Evolutionary conservation across 805 yeast species (phyloP).

Genomic region (Candida nanaspora): DNA sequence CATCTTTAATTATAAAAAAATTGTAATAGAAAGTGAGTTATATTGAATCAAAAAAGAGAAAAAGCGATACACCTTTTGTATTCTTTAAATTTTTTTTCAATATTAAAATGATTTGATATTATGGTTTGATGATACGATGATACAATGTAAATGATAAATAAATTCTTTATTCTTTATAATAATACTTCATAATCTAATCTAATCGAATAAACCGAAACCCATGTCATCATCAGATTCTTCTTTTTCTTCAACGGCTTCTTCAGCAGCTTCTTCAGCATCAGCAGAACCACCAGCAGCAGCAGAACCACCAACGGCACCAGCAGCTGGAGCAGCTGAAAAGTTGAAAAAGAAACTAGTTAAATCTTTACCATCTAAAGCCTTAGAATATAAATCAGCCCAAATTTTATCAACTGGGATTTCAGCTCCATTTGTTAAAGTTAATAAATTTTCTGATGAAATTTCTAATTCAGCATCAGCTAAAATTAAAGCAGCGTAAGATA

Average conservation of each 20-base stretch:
- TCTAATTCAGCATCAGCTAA: constrained; percentile 96
- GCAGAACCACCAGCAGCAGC: constrained; percentile 40
- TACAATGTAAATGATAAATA: too few relatives aligned
- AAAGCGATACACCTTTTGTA: too few relatives aligned
- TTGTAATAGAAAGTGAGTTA: too few relatives aligned
- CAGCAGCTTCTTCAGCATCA: constrained; percentile 45
- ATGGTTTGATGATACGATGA: too few relatives aligned
- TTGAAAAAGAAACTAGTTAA: constrained; percentile 59
- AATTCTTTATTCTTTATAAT: too few relatives aligned
- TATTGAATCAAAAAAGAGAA: too few relatives aligned
- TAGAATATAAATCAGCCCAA: constrained; percentile 80
- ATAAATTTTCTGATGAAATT: constrained; percentile 77
- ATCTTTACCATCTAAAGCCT: constrained; percentile 77
- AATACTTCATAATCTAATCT: constrained; percentile 26
- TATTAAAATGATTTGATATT: too few relatives aligned
- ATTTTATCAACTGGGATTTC: constrained; percentile 68
- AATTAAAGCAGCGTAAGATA: constrained; percentile 96
- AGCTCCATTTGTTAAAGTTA: constrained; percentile 68
- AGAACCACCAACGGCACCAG: constrained; percentile 42
- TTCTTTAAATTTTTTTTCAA: too few relatives aligned
- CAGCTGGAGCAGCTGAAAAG: constrained; percentile 44
- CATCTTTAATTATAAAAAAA: too few relatives aligned
- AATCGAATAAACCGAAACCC: constrained; percentile 91
- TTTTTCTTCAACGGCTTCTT: constrained; percentile 39
- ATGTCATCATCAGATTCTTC: constrained; percentile 78